Conservation (phyloP, 768 basidiomycete genomes). For the Vishniacozyma victoriae region DNA sequence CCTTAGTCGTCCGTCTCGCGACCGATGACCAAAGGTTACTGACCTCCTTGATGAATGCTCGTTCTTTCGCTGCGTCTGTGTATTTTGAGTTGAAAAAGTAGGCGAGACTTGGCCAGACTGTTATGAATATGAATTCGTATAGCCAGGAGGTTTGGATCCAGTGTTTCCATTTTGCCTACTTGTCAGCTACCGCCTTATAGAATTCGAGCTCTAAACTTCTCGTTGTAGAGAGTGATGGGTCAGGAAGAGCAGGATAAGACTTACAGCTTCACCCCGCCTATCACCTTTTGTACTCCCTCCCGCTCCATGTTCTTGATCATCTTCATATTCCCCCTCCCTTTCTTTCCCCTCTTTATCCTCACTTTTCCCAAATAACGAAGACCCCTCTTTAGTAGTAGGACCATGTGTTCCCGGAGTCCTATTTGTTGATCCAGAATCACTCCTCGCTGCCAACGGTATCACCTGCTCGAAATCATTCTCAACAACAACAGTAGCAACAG, state of each 20-base stretch:
- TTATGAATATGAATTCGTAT: constrained; percentile 31
- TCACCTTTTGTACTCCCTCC: no score
- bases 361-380: neutral
- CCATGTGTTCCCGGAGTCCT: constrained; percentile 15
- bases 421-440: constrained; percentile 36
- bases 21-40: constrained; percentile 4
- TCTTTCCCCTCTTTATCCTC: neutral
- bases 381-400: constrained; percentile 6
- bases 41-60: constrained; percentile 44
- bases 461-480: constrained; percentile 42
- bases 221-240: no score
- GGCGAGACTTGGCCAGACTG: constrained; percentile 29
- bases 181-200: no score
- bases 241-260: no score
- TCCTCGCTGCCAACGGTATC: constrained; percentile 27
- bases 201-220: constrained; percentile 17
- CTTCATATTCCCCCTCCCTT: constrained; percentile 3
- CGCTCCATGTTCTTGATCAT: neutral
- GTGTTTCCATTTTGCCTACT: no score
- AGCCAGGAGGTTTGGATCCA: constrained; percentile 25
- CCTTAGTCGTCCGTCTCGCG: neutral
- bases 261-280: no score
- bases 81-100: constrained; percentile 44
- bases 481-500: constrained; percentile 38
- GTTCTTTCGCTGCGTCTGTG: constrained; percentile 40